Conservation (phyloP, 768 basidiomycete species). For the Leccinum longicurvipes region DNA sequence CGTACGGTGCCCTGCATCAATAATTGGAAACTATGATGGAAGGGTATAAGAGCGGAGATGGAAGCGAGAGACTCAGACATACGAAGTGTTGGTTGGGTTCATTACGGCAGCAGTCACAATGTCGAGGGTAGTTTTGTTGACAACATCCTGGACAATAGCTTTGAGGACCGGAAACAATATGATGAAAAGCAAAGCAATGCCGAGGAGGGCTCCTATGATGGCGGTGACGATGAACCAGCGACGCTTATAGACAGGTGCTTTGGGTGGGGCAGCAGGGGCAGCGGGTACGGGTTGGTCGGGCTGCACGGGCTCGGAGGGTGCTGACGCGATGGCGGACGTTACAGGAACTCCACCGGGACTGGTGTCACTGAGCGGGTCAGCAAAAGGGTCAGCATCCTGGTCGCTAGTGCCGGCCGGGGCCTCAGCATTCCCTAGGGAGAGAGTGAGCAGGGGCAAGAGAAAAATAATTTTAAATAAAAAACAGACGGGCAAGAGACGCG, state of each 20-base stretch:
- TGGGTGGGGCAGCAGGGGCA: conserved; percentile 5
- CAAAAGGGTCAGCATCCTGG: conserved; percentile 1
- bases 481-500: conserved; percentile 17
- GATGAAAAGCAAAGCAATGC: conserved; percentile 64
- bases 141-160: conserved; percentile 63
- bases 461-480: too few species aligned
- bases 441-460: not conserved
- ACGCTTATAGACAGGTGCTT: conserved; percentile 54
- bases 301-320: not conserved
- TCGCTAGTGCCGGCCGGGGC: conserved; percentile 2
- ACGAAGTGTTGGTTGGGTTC: conserved; percentile 56
- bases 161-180: conserved; percentile 64
- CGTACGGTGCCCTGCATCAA: conserved; percentile 52
- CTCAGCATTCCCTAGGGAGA: conserved; percentile 8
- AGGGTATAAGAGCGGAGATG: conserved; percentile 2
- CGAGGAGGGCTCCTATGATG: conserved; percentile 47
- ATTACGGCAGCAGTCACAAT: conserved; percentile 51
- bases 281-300: not conserved
- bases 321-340: not conserved
- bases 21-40: conserved; percentile 45
- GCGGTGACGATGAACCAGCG: conserved; percentile 62
- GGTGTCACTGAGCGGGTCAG: conserved; percentile 11
- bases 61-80: conserved; percentile 20
- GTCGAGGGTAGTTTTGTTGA: conserved; percentile 53
- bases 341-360: conserved; percentile 6